These are phyloP conservation scores for Ophiostoma piceae DNA, from an alignment of 2,329 filamentous ascomycete species.

Conservation along the genomic window DNA sequence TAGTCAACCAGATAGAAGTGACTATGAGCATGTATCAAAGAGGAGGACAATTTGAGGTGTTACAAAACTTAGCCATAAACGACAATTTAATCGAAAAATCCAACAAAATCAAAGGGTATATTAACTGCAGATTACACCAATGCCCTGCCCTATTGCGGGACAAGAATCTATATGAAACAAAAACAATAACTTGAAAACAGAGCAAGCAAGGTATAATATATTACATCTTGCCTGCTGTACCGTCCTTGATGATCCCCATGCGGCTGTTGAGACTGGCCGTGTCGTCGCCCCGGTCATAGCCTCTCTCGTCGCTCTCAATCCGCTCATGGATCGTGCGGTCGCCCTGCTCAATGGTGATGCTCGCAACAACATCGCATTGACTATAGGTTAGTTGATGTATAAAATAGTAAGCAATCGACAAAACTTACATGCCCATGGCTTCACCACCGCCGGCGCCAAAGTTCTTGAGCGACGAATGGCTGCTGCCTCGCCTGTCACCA, in stretches of 20 bases:
- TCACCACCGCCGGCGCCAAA: constrained; percentile 21
- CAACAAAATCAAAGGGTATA: constrained; percentile 1
- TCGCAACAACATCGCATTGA: constrained; percentile 43
- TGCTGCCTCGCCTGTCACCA: constrained; percentile 20
- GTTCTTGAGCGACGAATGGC: constrained; percentile 20
- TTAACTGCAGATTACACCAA: neutral
- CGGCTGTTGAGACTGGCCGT: constrained; percentile 27
- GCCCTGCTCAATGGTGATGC: constrained; percentile 38
- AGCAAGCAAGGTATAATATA: neutral
- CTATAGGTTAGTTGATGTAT: constrained; percentile 22
- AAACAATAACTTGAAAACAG: no score
- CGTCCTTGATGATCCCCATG: constrained; percentile 27
- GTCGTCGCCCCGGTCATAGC: constrained; percentile 24
- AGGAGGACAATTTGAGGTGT: no score
- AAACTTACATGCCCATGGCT: constrained; percentile 23
- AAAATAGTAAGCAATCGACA: neutral
- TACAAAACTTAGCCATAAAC: no score
- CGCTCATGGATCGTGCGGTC: constrained; percentile 12
- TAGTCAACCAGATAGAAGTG: neutral
- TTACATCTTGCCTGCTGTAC: neutral
- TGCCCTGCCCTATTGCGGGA: neutral
- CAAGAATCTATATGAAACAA: neutral
- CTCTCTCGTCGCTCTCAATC: neutral
- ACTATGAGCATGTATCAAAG: neutral
- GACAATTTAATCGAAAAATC: no score